phyloP scores from a whole-genome alignment of 805 yeast genomes.

The Pichia gijzeniarum region DNA sequence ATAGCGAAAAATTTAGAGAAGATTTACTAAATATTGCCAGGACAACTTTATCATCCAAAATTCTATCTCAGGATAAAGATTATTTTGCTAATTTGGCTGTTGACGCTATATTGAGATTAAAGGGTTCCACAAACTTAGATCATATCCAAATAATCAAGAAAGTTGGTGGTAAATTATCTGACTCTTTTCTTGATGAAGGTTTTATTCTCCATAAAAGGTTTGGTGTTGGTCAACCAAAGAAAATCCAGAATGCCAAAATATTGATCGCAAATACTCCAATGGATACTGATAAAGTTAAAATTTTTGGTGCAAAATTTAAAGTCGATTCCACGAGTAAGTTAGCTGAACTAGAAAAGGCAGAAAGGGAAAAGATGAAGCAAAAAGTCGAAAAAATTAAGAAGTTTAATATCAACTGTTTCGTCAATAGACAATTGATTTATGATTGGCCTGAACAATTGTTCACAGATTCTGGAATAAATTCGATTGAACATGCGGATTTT shows the following conservation, averaged over 20 bases:
- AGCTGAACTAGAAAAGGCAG: slow-evolving; percentile 58
- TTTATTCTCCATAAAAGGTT: slow-evolving; percentile 86
- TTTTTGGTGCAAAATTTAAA: slow-evolving; percentile 95
- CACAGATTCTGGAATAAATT: slow-evolving; percentile 78
- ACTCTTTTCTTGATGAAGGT: slow-evolving; percentile 94
- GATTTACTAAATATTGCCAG: slow-evolving; percentile 85
- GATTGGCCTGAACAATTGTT: slow-evolving; percentile 97
- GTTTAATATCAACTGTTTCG: slow-evolving; percentile 76
- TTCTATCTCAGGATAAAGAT: slow-evolving; percentile 90
- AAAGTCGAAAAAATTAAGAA: slow-evolving; percentile 86
- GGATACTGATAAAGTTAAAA: slow-evolving; percentile 96
- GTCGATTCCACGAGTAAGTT: slow-evolving; percentile 92
- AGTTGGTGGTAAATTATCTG: slow-evolving; percentile 86
- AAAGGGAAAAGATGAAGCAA: slow-evolving; percentile 83
- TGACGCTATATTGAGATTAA: slow-evolving; percentile 83
- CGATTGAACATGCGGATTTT: slow-evolving; percentile 97
- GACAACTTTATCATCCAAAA: slow-evolving; percentile 90
- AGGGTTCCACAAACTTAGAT: slow-evolving; percentile 82
- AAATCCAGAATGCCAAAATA: slow-evolving; percentile 73
- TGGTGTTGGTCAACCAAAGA: slow-evolving; percentile 92
- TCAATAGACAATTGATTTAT: slow-evolving; percentile 93
- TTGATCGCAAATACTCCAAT: slow-evolving; percentile 91
- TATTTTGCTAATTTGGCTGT: slow-evolving; percentile 87
- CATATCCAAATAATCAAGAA: slow-evolving; percentile 92
- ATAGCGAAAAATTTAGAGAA: slow-evolving; percentile 54